phyloP scores from a whole-genome alignment of 768 basidiomycete species.

The Wakefieldia striispora region DNA sequence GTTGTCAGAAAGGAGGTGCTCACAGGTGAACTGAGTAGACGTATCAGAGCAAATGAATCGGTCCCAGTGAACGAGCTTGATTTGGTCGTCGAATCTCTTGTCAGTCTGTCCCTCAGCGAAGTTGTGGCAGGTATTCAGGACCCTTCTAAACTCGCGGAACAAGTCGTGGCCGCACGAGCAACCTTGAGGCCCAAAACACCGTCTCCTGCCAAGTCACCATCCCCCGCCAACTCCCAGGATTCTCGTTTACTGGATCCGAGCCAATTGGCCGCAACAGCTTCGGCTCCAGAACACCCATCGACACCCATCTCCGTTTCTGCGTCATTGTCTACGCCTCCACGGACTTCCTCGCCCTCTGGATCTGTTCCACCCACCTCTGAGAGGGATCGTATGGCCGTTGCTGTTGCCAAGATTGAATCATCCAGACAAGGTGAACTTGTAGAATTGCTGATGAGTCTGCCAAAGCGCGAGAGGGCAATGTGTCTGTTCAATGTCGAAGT shows the following conservation, averaged over 20 bases:
- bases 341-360: slow-evolving; percentile 75
- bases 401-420: slow-evolving; percentile 64
- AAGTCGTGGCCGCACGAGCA: slow-evolving; percentile 47
- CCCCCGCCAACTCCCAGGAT: slow-evolving; percentile 61
- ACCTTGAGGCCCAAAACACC: slow-evolving; percentile 35
- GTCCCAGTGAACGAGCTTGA: slow-evolving; percentile 59
- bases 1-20: slow-evolving; percentile 86
- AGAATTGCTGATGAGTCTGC: slow-evolving; percentile 79
- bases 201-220: slow-evolving; percentile 50
- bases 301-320: slow-evolving; percentile 79
- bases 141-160: slow-evolving; percentile 59
- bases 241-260: slow-evolving; percentile 66
- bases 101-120: slow-evolving; percentile 68
- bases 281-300: slow-evolving; percentile 87
- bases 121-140: slow-evolving; percentile 78
- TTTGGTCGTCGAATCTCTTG: slow-evolving; percentile 67
- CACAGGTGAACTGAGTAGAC: slow-evolving; percentile 76
- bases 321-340: slow-evolving; percentile 75
- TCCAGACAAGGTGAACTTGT: slow-evolving; percentile 62
- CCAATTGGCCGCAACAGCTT: slow-evolving; percentile 69
- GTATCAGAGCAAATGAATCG: slow-evolving; percentile 56
- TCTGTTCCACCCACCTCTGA: slow-evolving; percentile 65
- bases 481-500: slow-evolving; percentile 88
- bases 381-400: slow-evolving; percentile 67
- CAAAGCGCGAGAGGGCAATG: slow-evolving; percentile 87